Percentiles rank a stretch among this genome's conserved stretches.
Evolutionary conservation across 23 red algal genomes (phyloP).

Genomic region (Pyropia haitanensis): DNA sequence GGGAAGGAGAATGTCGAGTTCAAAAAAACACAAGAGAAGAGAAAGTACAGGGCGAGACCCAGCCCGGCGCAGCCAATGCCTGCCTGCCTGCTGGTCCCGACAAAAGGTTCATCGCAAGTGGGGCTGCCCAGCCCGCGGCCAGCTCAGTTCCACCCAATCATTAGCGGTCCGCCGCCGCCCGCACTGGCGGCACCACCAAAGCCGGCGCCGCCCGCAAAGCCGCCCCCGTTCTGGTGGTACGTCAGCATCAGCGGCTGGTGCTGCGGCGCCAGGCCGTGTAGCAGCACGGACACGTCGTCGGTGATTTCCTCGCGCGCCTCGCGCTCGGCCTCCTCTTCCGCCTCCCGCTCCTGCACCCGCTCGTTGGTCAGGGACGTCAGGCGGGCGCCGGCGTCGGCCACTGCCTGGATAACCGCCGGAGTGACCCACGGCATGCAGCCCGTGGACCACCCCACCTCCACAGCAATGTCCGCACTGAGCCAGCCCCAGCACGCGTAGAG

Average conservation of each 20-base stretch:
- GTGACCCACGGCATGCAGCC: conserved; percentile 62
- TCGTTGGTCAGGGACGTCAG: conserved; percentile 61
- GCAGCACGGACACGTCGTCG: conserved; percentile 71
- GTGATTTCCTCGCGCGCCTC: conserved; percentile 56
- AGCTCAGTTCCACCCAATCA: too few relatives aligned
- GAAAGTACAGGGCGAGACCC: too few relatives aligned
- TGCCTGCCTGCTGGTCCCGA: too few relatives aligned
- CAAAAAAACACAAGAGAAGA: too few relatives aligned
- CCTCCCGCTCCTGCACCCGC: conserved; percentile 31
- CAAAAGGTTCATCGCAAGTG: too few relatives aligned
- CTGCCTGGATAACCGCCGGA: conserved; percentile 84
- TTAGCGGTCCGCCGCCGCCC: too few relatives aligned
- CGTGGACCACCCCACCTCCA: conserved; percentile 74
- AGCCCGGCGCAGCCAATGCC: too few relatives aligned
- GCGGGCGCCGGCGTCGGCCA: conserved; percentile 56
- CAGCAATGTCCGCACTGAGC: conserved; percentile 74
- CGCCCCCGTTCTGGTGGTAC: conserved; percentile 72
- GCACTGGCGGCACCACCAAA: conserved; percentile 9
- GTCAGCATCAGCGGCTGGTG: conserved; percentile 61
- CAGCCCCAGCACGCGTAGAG: conserved; percentile 84
- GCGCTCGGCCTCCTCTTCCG: conserved; percentile 14
- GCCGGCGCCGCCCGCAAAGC: conserved; percentile 38
- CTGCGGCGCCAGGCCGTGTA: conserved; percentile 63
- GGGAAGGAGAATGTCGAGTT: too few relatives aligned
- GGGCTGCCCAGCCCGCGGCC: too few relatives aligned